These are phyloP conservation scores for Sarcomyxa edulis DNA, from an alignment of 768 basidiomycete species.

Conservation along the genomic window DNA sequence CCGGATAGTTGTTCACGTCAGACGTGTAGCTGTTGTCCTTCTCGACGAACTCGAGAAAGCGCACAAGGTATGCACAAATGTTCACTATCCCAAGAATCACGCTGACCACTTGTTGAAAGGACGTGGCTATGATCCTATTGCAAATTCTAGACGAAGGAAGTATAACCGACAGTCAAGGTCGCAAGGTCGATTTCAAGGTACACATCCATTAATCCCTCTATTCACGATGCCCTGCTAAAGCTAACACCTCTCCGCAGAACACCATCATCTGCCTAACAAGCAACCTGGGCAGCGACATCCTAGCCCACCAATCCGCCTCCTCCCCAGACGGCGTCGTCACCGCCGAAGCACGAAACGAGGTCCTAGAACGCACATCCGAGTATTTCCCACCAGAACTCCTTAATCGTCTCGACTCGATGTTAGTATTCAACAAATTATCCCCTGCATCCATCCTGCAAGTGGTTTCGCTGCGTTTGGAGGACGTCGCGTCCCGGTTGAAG, in stretches of 20 bases:
- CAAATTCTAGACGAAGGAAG: constrained; percentile 90
- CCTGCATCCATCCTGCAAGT: constrained; percentile 69
- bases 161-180: constrained; percentile 87
- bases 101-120: constrained; percentile 26
- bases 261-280: constrained; percentile 77
- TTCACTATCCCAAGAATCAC: background rate
- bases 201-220: background rate
- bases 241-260: constrained; percentile 41
- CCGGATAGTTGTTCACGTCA: background rate
- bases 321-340: constrained; percentile 62
- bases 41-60: constrained; percentile 93
- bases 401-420: constrained; percentile 82
- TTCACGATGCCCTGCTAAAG: background rate
- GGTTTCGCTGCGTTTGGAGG: constrained; percentile 68
- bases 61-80: constrained; percentile 73
- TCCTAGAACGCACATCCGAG: constrained; percentile 69
- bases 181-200: constrained; percentile 88
- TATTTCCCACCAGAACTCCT: constrained; percentile 90
- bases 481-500: constrained; percentile 64
- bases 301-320: constrained; percentile 62
- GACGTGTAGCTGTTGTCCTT: constrained; percentile 56
- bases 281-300: constrained; percentile 53
- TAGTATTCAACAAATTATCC: constrained; percentile 89
- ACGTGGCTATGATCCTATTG: constrained; percentile 85
- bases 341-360: constrained; percentile 52